These are phyloP conservation scores for Periglandula ipomoeae DNA, from an alignment of 2,329 filamentous ascomycete species.

Conservation along the genomic window DNA sequence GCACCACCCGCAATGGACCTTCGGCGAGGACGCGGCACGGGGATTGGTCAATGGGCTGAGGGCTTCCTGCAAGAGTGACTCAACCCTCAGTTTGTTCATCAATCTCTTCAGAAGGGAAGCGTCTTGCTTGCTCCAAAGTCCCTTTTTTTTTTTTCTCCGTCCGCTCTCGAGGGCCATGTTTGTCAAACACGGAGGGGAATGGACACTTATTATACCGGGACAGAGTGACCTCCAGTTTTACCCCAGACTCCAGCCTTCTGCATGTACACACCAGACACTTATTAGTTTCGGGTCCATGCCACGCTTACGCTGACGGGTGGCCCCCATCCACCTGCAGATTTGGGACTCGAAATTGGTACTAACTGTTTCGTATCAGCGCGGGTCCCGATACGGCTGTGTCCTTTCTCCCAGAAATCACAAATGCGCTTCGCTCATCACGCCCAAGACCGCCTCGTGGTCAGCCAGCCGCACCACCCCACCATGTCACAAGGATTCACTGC, in stretches of 20 bases:
- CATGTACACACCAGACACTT: background rate
- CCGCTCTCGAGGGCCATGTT: too few relatives aligned
- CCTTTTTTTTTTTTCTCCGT: background rate
- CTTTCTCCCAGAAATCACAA: too few relatives aligned
- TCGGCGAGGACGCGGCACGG: conserved; percentile 23
- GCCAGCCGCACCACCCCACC: background rate
- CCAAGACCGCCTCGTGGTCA: background rate
- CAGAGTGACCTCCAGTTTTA: conserved; percentile 5
- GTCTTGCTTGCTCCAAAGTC: background rate
- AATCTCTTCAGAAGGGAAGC: background rate
- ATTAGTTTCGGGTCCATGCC: too few relatives aligned
- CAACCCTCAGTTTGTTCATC: conserved; percentile 13
- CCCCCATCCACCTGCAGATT: too few relatives aligned
- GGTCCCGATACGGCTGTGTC: background rate
- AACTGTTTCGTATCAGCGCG: background rate
- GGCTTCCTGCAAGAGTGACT: conserved; percentile 18
- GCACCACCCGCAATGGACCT: conserved; percentile 19
- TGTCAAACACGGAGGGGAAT: background rate
- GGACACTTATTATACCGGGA: background rate
- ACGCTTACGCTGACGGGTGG: too few relatives aligned
- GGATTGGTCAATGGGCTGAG: conserved; percentile 23
- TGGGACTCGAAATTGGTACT: background rate
- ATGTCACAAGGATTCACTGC: background rate
- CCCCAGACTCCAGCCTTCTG: conserved; percentile 5
- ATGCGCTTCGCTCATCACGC: too few relatives aligned